A percentile compares a stretch with the other conserved stretches of the same genome.
Evolutionary conservation across 192 early-diverging fungal species (phyloP).

Genomic region (Rhizophagus prolifer): DNA sequence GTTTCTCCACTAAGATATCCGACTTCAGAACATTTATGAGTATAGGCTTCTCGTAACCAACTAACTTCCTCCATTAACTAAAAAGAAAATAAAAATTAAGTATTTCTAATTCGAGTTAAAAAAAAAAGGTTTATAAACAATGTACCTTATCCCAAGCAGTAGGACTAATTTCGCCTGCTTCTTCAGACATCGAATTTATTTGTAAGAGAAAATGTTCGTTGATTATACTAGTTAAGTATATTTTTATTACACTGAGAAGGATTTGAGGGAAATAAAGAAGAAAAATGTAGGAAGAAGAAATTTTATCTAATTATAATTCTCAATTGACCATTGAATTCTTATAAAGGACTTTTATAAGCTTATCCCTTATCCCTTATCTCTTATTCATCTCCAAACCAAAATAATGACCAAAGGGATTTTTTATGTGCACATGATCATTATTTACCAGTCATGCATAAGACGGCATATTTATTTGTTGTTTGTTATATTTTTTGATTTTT

Average conservation of each 20-base stretch:
- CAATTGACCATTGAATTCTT: not conserved
- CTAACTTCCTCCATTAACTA: conserved; percentile 8
- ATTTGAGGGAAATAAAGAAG: too few species aligned
- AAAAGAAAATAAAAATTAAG: not conserved
- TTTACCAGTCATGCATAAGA: too few species aligned
- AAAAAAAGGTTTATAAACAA: not conserved
- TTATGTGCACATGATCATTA: too few species aligned
- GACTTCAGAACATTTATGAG: conserved; percentile 5
- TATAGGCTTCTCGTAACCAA: conserved; percentile 2
- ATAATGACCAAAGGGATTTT: too few species aligned
- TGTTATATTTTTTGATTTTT: too few species aligned
- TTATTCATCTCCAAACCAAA: too few species aligned
- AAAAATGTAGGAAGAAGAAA: too few species aligned
- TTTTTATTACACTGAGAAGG: too few species aligned
- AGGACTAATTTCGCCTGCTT: not conserved
- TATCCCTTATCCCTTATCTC: not conserved
- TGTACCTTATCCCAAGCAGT: not conserved
- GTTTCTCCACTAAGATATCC: conserved; percentile 1
- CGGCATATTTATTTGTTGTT: too few species aligned
- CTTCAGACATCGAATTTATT: not conserved
- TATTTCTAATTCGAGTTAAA: not conserved
- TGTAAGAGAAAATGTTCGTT: not conserved
- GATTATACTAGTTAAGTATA: not conserved
- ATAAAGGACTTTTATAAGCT: not conserved
- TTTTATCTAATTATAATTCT: not conserved